Percentiles rank a stretch among this genome's conserved stretches.
Evolutionary conservation across 2,329 filamentous ascomycete species (phyloP).

Genomic region (Ophiostoma novo-ulmi): DNA sequence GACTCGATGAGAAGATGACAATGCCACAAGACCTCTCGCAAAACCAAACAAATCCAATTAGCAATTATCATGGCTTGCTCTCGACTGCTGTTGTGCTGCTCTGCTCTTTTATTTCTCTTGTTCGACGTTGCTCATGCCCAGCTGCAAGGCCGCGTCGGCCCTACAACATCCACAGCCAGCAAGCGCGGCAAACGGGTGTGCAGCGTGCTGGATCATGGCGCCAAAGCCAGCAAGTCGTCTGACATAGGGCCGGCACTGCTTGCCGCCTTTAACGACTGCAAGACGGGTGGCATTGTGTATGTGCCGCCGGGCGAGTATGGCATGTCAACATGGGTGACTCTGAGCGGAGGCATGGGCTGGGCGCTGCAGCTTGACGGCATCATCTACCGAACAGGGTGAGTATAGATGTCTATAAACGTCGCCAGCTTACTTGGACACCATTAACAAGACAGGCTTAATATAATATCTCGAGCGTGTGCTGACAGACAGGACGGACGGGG

Average conservation of each 20-base stretch:
- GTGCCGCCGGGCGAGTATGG: conserved; percentile 28
- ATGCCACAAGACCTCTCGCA: background rate
- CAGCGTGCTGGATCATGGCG: conserved; percentile 48
- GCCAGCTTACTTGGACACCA: too few species aligned
- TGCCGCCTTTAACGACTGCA: background rate
- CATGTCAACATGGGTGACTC: conserved; percentile 28
- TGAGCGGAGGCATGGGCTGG: conserved; percentile 24
- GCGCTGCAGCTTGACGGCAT: conserved; percentile 28
- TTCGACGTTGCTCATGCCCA: conserved; percentile 25
- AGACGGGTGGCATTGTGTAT: conserved; percentile 24
- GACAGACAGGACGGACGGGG: conserved; percentile 16
- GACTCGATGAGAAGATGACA: background rate
- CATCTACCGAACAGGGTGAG: conserved; percentile 28
- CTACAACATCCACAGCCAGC: conserved; percentile 30
- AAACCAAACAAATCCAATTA: too few species aligned
- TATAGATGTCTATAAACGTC: too few species aligned
- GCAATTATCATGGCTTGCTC: background rate
- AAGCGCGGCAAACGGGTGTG: conserved; percentile 37
- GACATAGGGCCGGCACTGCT: background rate
- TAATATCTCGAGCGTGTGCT: background rate
- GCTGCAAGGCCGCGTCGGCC: conserved; percentile 31
- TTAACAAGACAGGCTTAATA: too few species aligned
- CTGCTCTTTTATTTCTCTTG: background rate
- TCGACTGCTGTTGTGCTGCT: background rate
- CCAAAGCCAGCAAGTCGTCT: conserved; percentile 20